Evolutionary conservation across 1,139 yeast genomes (phyloP).

Genomic region (Scheffersomyces insectosa): DNA sequence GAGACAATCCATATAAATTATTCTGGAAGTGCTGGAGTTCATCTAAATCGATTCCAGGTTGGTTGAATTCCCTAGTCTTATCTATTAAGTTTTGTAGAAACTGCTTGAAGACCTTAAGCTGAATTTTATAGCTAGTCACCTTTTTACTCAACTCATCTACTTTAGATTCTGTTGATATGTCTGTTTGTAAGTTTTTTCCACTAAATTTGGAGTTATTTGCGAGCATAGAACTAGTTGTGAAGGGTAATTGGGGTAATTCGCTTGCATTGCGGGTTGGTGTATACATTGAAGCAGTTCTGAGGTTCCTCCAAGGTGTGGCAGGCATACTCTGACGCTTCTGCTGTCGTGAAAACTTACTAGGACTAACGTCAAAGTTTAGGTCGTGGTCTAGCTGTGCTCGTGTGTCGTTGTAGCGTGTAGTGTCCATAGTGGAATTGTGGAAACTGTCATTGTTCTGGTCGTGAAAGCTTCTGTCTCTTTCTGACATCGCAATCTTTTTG

Average conservation of each 20-base stretch:
- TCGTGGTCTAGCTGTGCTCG: conserved; percentile 34
- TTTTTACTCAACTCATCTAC: conserved; percentile 39
- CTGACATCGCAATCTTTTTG: background rate
- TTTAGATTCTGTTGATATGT: conserved; percentile 16
- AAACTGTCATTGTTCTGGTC: conserved; percentile 10
- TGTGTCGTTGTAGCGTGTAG: conserved; percentile 27
- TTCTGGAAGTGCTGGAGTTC: conserved; percentile 27
- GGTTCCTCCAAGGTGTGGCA: conserved; percentile 34
- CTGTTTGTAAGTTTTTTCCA: conserved; percentile 3
- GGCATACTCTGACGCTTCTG: conserved; percentile 2
- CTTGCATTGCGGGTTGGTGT: background rate
- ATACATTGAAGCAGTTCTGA: conserved; percentile 24
- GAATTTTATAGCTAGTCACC: conserved; percentile 44
- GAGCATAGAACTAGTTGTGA: background rate
- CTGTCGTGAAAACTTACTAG: background rate
- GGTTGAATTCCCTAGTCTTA: conserved; percentile 15
- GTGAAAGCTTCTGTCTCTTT: background rate
- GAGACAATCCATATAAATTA: conserved; percentile 19
- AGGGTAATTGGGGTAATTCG: background rate
- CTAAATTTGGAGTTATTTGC: background rate
- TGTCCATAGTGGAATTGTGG: conserved; percentile 24
- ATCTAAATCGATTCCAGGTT: conserved; percentile 16
- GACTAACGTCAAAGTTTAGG: conserved; percentile 21
- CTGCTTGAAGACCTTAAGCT: conserved; percentile 43
- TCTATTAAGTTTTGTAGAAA: conserved; percentile 41